These are phyloP conservation scores for Amanita muscaria DNA, from an alignment of 768 basidiomycete species.

Conservation along the genomic window DNA sequence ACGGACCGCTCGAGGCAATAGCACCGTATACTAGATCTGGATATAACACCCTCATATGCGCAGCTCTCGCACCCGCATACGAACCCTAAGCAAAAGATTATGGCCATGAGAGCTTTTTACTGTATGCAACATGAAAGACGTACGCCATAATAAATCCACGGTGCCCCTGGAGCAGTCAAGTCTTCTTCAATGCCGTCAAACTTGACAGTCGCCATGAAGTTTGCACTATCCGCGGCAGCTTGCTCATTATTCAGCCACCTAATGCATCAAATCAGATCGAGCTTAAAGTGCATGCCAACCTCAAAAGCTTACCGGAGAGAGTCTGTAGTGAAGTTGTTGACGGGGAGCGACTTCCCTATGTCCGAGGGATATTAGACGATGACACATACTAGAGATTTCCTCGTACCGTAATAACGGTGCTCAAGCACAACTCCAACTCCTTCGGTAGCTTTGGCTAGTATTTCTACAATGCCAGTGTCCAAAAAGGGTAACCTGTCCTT, in stretches of 20 bases:
- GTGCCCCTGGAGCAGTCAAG: slow-evolving; percentile 62
- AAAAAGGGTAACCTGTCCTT: slow-evolving; percentile 49
- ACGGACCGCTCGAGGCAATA: slow-evolving; percentile 76
- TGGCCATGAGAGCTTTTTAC: neutral
- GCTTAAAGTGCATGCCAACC: neutral
- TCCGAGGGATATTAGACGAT: neutral
- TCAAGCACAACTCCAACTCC: slow-evolving; percentile 89
- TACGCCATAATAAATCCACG: slow-evolving; percentile 94
- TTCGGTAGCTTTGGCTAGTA: slow-evolving; percentile 75
- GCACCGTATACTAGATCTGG: slow-evolving; percentile 83
- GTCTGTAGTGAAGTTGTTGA: slow-evolving; percentile 72
- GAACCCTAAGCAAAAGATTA: slow-evolving; percentile 46
- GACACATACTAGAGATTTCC: neutral
- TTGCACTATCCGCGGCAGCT: slow-evolving; percentile 82
- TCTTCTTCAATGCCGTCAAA: slow-evolving; percentile 65
- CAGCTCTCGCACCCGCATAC: slow-evolving; percentile 89
- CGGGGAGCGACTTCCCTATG: slow-evolving; percentile 66
- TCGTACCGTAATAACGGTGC: slow-evolving; percentile 78
- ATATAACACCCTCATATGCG: slow-evolving; percentile 83
- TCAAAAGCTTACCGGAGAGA: slow-evolving; percentile 48
- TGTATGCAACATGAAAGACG: slow-evolving; percentile 15
- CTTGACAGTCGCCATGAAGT: slow-evolving; percentile 79
- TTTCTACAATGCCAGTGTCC: slow-evolving; percentile 80
- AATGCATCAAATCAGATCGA: neutral
- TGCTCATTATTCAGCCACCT: slow-evolving; percentile 90